Percentiles rank a stretch among this genome's conserved stretches.
These are phyloP conservation scores for Pestalotiopsis sp. DNA, from an alignment of 2,329 filamentous ascomycete species.

Conservation along the genomic window DNA sequence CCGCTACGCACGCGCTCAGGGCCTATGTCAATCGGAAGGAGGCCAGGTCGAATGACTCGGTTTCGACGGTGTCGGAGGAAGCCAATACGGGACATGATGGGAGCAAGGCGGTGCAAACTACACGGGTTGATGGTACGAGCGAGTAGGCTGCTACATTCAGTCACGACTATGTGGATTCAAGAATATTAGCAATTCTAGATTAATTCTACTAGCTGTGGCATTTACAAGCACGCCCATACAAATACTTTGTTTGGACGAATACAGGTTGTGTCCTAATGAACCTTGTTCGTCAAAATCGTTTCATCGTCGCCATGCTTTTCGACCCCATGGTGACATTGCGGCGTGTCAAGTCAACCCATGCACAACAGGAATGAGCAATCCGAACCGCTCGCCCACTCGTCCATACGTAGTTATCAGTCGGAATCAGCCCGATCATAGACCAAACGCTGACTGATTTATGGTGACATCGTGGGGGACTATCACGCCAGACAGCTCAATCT, in stretches of 20 bases:
- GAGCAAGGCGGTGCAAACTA: not conserved
- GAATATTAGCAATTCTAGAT: not conserved
- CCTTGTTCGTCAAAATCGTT: no score
- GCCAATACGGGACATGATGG: not conserved
- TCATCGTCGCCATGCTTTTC: no score
- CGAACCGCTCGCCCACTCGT: not conserved
- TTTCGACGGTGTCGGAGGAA: not conserved
- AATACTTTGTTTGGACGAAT: no score
- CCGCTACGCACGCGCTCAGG: conserved; percentile 23
- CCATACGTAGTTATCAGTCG: not conserved
- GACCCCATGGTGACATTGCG: no score
- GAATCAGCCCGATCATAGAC: not conserved
- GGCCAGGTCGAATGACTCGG: conserved; percentile 6
- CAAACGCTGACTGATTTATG: not conserved
- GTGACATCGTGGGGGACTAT: conserved; percentile 8
- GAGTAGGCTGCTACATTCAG: not conserved
- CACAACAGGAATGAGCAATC: not conserved
- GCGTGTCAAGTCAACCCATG: no score
- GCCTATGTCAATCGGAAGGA: conserved; percentile 23
- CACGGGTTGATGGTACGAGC: not conserved
- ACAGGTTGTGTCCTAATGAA: no score
- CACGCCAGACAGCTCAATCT: conserved; percentile 5
- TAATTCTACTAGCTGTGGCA: not conserved
- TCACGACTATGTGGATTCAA: not conserved
- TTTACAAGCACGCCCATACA: not conserved